Evolutionary conservation across 495 filamentous ascomycete species (phyloP), one percentile per base, ranked within the genome.

Genomic region (Xylaria venustula): DNA sequence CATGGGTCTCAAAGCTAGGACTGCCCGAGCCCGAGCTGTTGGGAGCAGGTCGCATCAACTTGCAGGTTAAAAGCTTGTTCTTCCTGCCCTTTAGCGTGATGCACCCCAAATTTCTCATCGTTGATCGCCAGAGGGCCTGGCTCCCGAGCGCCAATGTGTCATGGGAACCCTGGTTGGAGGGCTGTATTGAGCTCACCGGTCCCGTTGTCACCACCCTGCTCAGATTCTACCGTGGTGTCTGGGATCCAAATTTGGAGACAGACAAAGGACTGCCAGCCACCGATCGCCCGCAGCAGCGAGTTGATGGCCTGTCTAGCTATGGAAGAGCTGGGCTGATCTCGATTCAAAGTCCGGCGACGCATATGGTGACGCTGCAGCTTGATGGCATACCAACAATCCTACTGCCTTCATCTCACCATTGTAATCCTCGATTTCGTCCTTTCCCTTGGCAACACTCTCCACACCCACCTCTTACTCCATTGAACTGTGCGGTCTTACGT

Each of bases 151-250:
- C 85, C 65, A 92, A 92, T 68, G 82, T 92, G 1, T 90, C 87
- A 65, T 90, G 85, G 85, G 89, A 91, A 68, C 62, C 79, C 14
- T 92, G 89, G 89, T 79, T 91, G 26, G 89, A 91, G 71, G 86
- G 86, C 2, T 88, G 84, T 54, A 71, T 89, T 7, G 79, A 83
- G 44, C 64, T 90, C 22, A 75, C 72, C 5, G 89, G 89, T 1
- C 74, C 77, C 0, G 75, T 84, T 0, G 81, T 87, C 5, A 48
- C 50, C 14, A 67, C 77, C n/a, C 77, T 91, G 15, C 41, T 87
- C 22, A 62, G 73, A 3, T 90, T 90, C 63, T 90, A 86, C 74
- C 57, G 65, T 28, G 46, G 72, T 8, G 78, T 88, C 61, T 83
- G 90, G 89, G 82, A 64, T 9, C 48, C 23, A 30, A 41, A 65